phyloP scores from a whole-genome alignment of 1,284 basidiomycete genomes.

The Ceratobasidium sp. region DNA sequence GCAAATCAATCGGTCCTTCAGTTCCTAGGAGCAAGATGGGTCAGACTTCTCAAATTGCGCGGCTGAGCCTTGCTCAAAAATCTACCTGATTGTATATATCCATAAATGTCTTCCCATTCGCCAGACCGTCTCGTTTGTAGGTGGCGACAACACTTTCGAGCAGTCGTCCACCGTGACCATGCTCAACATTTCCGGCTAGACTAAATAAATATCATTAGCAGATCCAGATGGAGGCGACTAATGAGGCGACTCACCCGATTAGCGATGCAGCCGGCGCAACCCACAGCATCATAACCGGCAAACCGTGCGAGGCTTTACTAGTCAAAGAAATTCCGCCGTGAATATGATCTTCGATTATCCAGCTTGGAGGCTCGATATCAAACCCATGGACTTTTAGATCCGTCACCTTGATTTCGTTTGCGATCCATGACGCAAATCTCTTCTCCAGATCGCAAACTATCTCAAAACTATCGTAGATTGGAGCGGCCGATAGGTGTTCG shows the following conservation, averaged over 20 bases:
- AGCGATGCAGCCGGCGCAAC: slow-evolving; percentile 19
- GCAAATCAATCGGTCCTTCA: slow-evolving; percentile 4
- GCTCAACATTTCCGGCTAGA: background rate
- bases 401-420: background rate
- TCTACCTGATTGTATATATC: slow-evolving; percentile 2
- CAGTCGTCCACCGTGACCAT: background rate
- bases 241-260: background rate
- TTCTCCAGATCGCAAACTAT: background rate
- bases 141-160: background rate
- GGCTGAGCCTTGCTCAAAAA: background rate
- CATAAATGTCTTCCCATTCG: background rate
- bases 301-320: background rate
- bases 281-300: slow-evolving; percentile 32
- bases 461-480: background rate
- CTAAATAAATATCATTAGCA: background rate
- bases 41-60: background rate
- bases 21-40: background rate
- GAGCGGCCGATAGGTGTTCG: no score
- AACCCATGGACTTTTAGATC: background rate
- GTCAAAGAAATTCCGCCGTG: slow-evolving; percentile 14
- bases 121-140: background rate
- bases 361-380: slow-evolving; percentile 3
- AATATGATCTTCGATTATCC: slow-evolving; percentile 21
- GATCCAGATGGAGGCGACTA: background rate
- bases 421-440: slow-evolving; percentile 16